Base-by-base conservation (phyloP, 139 green algal species). In the Gonium pectorale region DNA sequence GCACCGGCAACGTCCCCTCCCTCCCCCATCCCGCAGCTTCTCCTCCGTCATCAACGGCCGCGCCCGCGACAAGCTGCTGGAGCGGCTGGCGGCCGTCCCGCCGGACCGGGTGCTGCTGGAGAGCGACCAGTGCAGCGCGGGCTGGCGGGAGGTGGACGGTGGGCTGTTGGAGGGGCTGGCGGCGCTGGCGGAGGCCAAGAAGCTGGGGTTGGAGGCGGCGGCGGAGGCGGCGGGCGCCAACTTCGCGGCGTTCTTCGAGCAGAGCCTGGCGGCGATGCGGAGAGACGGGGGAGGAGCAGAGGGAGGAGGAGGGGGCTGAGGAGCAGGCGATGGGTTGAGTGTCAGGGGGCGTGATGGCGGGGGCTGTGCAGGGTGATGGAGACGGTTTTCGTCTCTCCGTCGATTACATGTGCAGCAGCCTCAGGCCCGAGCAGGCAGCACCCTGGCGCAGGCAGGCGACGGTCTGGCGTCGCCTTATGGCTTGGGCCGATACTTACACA, bases 31-130 rank as follows among this genome's bases (percentile, higher is more conserved):
- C 35, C 8, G 46, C 56, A 82, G 75, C 59, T 93, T 94, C 85
- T 91, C 86, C 59, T 63, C 75, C 26, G 84, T 89, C 56, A 89
- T 94, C 79, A 86, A 73, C 43, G 67, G 29, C 67, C 51, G 74
- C 40, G 43, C 41, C 0, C 62, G 38, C 41, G 51, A 56, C 43
- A 90, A 90, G 74, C 78, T 90, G 37, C 52, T 85, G 24, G 62
- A 64, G 38, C 64, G 89, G 27, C 81, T 92, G 19, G 17, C 13
- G 2, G 89, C 89, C 27, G 86, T 91, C 3, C 89, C 91, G 11
- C 52, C 83, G 67, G 77, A 89, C 63, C 80, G 89, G 26, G 56
- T 92, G 59, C 74, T 93, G 67, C 21, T 93, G 37, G 90, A 93
- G 85, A 88, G 67, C 49, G 90, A 93, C 81, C 60, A 83, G 31